Base-by-base conservation (phyloP, 2,329 filamentous ascomycete genomes). In the Fusarium sp. region DNA sequence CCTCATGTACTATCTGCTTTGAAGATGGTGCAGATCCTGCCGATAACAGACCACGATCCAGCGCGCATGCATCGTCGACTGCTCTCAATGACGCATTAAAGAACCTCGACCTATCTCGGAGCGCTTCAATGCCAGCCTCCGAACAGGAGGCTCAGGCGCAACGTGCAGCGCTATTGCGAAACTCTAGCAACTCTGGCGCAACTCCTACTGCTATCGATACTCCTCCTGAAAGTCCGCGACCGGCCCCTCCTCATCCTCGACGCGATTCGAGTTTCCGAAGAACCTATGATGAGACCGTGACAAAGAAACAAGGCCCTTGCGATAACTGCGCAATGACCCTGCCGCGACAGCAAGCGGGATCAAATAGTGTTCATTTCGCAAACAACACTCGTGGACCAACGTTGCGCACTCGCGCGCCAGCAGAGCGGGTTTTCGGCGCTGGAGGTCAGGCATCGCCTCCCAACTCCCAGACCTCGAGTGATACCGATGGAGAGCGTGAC, bases 241-340 rank as follows among this genome's bases (percentile, higher is more conserved):
- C 85, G 26, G 81, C 84, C 22, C 79, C 78, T 59, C 73, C 76
- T 39, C 81, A 82, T 44, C 75, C 81, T 22, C 85, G 87, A 39
- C 86, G 87, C 66, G 89, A 91, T 68, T 89, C 89, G 30, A 88
- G 87, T 78, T 92, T 91, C 74, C 85, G 86, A 66, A 87, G 87
- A 76, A 92, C 90, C 1, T 92, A 92, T 73, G 89, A 91, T 74
- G 89, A 91, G 69, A 88, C 88, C n/a, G 89, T 90, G 32, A 91
- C 88, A 48, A 89, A 88, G 79, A 87, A 88, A 66, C 89, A 90
- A 59, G 89, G 87, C 13, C 90, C 90, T 28, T 93, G 91, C 79
- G 89, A 91, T 70, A 93, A 92, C 80, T 93, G 91, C 79, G 90
- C 90, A 66, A 86, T 93, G 77, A 92, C 90, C 1, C 81, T 93